Evolutionary conservation across 257 asterid species (phyloP).

Genomic region (Solanum microdontum): DNA sequence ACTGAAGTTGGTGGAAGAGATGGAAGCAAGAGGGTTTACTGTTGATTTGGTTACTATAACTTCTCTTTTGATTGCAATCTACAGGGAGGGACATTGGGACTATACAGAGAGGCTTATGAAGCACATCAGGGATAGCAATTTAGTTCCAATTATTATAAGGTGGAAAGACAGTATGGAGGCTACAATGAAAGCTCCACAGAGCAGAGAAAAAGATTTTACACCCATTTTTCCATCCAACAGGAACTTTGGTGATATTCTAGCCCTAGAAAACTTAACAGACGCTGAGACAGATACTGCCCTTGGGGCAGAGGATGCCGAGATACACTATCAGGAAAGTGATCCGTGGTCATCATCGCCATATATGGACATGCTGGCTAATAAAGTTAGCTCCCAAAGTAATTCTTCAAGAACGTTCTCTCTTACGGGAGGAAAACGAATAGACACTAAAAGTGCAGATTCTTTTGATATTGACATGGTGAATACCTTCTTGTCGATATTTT

Average conservation of each 20-base stretch:
- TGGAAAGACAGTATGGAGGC: conserved; percentile 84
- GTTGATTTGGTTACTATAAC: conserved; percentile 78
- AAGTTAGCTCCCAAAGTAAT: conserved; percentile 12
- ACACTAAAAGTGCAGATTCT: conserved; percentile 53
- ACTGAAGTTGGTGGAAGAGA: conserved; percentile 72
- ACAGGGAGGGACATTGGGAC: conserved; percentile 64
- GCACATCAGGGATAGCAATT: conserved; percentile 55
- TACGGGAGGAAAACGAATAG: conserved; percentile 51
- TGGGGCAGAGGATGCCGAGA: conserved; percentile 10
- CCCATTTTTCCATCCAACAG: conserved; percentile 52
- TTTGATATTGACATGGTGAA: conserved; percentile 83
- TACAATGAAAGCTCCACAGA: conserved; percentile 44
- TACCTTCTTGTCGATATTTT: conserved; percentile 71
- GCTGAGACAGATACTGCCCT: conserved; percentile 1
- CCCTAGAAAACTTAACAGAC: conserved; percentile 13
- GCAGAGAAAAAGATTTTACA: conserved; percentile 55
- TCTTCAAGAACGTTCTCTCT: conserved; percentile 24
- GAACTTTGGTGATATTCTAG: conserved; percentile 44
- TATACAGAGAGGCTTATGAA: conserved; percentile 61
- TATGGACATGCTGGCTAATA: conserved; percentile 68
- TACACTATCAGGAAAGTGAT: conserved; percentile 24
- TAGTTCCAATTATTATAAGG: conserved; percentile 59
- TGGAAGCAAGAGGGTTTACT: conserved; percentile 74
- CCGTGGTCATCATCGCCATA: conserved; percentile 94
- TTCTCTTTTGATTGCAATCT: conserved; percentile 52